Conservation (phyloP, 2,329 filamentous ascomycete genomes). For the Ophiostoma tasmaniense region DNA sequence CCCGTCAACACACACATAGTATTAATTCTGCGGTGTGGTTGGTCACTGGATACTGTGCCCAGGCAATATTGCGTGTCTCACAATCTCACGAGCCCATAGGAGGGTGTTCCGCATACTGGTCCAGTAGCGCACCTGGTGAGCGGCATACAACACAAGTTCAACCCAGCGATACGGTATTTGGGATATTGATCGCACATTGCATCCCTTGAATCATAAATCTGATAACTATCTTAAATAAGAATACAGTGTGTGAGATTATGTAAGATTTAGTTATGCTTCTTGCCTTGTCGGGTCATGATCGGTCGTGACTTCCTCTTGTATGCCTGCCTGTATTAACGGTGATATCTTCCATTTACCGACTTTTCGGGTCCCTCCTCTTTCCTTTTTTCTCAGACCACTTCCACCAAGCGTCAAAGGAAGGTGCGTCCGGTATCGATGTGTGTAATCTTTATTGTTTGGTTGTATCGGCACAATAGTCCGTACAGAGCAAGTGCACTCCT, state of each 20-base stretch:
- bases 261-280: not conserved
- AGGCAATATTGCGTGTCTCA: not conserved
- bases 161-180: not conserved
- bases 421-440: not conserved
- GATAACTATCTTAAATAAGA: not conserved
- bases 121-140: not conserved
- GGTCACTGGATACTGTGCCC: not conserved
- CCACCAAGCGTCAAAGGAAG: not conserved
- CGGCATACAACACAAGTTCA: not conserved
- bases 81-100: not conserved
- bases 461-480: not conserved
- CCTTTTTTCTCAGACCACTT: not conserved
- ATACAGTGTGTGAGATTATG: not conserved
- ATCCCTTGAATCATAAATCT: not conserved
- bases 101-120: not conserved
- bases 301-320: not conserved
- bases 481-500: not conserved
- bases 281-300: not conserved
- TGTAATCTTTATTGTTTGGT: not conserved
- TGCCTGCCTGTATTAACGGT: not conserved
- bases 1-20: not conserved
- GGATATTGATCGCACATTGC: not conserved
- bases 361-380: not conserved
- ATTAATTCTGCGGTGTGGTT: not conserved
- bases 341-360: not conserved